Percentiles rank a stretch among this genome's conserved stretches.
Conservation (phyloP, 768 basidiomycete species). For the Xerocomellus amylosporus region DNA sequence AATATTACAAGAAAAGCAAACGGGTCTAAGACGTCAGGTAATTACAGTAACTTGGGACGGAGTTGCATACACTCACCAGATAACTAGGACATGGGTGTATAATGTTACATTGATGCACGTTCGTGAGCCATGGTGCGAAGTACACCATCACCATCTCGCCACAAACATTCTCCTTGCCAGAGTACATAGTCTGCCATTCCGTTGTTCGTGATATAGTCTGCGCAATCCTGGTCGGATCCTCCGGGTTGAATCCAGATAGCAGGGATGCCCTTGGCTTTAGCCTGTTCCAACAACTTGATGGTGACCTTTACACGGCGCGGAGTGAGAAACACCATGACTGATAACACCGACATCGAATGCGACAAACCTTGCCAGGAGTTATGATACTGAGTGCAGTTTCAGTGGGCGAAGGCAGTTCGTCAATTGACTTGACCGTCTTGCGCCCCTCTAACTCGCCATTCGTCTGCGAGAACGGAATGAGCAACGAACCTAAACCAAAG, state of each 20-base stretch:
- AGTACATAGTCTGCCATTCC: constrained; percentile 66
- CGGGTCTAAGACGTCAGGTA: not conserved
- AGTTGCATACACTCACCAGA: not conserved
- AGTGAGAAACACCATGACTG: not conserved
- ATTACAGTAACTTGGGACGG: not conserved
- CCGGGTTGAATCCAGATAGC: constrained; percentile 90
- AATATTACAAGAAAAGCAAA: not conserved
- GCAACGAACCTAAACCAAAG: not conserved
- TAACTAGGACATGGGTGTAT: not conserved
- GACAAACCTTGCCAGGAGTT: constrained; percentile 65
- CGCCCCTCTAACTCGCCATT: constrained; percentile 68
- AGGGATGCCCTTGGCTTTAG: constrained; percentile 66
- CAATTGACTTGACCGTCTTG: constrained; percentile 51
- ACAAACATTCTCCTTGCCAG: constrained; percentile 78
- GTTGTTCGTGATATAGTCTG: constrained; percentile 62
- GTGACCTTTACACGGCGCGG: constrained; percentile 54
- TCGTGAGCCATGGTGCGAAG: constrained; percentile 24
- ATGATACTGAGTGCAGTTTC: constrained; percentile 77
- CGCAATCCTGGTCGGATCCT: constrained; percentile 66
- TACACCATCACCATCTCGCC: constrained; percentile 70
- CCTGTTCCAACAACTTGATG: constrained; percentile 60
- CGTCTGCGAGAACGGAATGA: constrained; percentile 44
- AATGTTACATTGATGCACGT: constrained; percentile 19
- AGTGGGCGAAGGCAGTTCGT: constrained; percentile 55
- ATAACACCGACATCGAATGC: not conserved